Evolutionary conservation across 805 yeast genomes (phyloP).

Genomic region (Yarrowia sp.): DNA sequence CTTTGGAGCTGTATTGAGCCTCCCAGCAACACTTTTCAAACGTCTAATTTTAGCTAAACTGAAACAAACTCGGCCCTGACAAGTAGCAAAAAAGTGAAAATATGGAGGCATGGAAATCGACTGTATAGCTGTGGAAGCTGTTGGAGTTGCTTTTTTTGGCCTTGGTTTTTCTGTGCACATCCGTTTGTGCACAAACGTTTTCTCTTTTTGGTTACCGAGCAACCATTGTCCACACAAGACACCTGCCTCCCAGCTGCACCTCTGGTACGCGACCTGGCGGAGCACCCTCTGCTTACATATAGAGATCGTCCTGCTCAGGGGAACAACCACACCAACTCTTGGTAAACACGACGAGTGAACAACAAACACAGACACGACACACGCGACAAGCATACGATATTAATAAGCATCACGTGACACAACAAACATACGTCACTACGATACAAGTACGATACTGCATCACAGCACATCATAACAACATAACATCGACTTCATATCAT

Average conservation of each 20-base stretch:
- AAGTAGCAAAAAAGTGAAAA: background rate
- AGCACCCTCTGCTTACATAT: constrained; percentile 29
- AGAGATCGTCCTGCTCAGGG: background rate
- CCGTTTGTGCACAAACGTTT: background rate
- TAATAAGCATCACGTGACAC: background rate
- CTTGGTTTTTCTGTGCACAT: background rate
- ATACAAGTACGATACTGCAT: no score
- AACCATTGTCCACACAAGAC: constrained; percentile 12
- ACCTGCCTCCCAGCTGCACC: constrained; percentile 22
- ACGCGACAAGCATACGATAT: no score
- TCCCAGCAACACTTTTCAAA: no score
- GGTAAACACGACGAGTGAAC: no score
- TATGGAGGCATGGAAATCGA: no score
- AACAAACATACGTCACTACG: no score
- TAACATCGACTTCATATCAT: no score
- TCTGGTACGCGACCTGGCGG: constrained; percentile 1
- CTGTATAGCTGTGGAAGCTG: background rate
- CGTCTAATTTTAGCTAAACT: background rate
- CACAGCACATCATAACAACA: no score
- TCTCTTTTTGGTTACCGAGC: constrained; percentile 44
- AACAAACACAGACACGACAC: no score
- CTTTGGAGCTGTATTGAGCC: no score
- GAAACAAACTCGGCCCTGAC: constrained; percentile 4
- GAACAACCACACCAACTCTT: no score
- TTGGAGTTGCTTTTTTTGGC: background rate